phyloP scores from a whole-genome alignment of 192 early-diverging fungal species.

The Podila verticillata region DNA sequence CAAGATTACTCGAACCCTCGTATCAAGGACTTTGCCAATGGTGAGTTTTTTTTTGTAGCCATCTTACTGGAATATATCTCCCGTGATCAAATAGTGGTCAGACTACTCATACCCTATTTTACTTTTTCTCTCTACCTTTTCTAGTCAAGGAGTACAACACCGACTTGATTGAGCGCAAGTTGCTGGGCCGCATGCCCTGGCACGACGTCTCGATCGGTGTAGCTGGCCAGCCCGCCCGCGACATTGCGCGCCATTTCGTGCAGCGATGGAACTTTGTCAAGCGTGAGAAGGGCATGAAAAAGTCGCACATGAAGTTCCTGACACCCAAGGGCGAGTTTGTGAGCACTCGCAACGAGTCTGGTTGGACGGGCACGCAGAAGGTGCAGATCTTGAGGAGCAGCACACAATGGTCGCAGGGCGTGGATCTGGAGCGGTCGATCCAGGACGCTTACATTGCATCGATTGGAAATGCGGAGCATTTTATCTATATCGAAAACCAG shows the following conservation, averaged over 20 bases:
- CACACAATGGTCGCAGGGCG: conserved; percentile 72
- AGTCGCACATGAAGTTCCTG: conserved; percentile 68
- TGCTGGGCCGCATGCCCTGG: conserved; percentile 84
- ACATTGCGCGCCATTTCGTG: conserved; percentile 85
- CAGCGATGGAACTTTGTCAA: conserved; percentile 93
- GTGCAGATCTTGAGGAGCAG: conserved; percentile 76
- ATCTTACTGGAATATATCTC: too few relatives aligned
- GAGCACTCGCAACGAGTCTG: conserved; percentile 60
- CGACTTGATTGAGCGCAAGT: conserved; percentile 57
- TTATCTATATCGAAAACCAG: conserved; percentile 93
- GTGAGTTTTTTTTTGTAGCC: too few relatives aligned
- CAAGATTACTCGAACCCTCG: conserved; percentile 93
- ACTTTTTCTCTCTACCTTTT: not conserved
- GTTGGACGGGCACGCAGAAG: conserved; percentile 67
- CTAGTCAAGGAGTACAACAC: conserved; percentile 19
- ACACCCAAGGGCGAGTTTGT: conserved; percentile 74
- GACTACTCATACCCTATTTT: not conserved
- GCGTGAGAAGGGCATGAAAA: conserved; percentile 69
- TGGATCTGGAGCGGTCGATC: conserved; percentile 77
- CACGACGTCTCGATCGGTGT: conserved; percentile 86
- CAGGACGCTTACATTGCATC: conserved; percentile 80
- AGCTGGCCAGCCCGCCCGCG: conserved; percentile 80
- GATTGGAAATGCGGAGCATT: conserved; percentile 79
- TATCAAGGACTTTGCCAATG: conserved; percentile 50
- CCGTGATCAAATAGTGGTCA: not conserved